A percentile compares a stretch with the other conserved stretches of the same genome.
phyloP scores from a whole-genome alignment of 164 flowering plant genomes.

The Liquidambar formosana region DNA sequence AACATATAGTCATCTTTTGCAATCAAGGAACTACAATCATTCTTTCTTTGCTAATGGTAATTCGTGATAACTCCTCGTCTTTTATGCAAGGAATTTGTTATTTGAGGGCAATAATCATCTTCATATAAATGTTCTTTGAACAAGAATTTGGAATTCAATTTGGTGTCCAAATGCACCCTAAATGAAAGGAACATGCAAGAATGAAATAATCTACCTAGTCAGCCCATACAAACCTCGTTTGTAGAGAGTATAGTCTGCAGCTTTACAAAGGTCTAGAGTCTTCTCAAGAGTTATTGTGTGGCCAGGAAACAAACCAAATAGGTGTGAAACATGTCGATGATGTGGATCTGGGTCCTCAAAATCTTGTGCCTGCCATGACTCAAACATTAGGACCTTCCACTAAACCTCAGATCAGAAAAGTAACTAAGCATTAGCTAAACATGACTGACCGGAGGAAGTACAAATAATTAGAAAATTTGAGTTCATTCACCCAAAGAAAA shows the following conservation, averaged over 20 bases:
- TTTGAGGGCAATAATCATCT: not conserved
- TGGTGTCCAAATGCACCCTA: not conserved
- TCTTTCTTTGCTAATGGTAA: not conserved
- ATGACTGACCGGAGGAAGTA: not conserved
- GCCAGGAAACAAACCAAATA: slow-evolving; percentile 91
- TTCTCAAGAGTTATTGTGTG: slow-evolving; percentile 73
- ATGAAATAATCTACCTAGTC: not conserved
- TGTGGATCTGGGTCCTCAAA: slow-evolving; percentile 82
- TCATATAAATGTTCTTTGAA: not conserved
- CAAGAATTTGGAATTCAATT: not conserved
- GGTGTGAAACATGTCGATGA: slow-evolving; percentile 88
- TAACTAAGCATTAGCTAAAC: not conserved
- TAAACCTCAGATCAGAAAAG: not conserved
- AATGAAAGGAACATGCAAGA: not conserved
- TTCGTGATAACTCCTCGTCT: not conserved
- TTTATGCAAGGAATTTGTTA: not conserved
- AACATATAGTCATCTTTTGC: too few relatives aligned
- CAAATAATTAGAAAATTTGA: not conserved
- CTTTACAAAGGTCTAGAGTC: slow-evolving; percentile 81
- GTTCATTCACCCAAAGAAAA: too few relatives aligned
- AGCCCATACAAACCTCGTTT: slow-evolving; percentile 66
- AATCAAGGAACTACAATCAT: too few relatives aligned
- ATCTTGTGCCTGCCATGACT: slow-evolving; percentile 66
- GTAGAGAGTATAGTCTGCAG: slow-evolving; percentile 66
- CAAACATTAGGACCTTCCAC: not conserved